Evolutionary conservation across 2,329 filamentous ascomycete genomes (phyloP).

Genomic region (Ceratocystis cubensis): DNA sequence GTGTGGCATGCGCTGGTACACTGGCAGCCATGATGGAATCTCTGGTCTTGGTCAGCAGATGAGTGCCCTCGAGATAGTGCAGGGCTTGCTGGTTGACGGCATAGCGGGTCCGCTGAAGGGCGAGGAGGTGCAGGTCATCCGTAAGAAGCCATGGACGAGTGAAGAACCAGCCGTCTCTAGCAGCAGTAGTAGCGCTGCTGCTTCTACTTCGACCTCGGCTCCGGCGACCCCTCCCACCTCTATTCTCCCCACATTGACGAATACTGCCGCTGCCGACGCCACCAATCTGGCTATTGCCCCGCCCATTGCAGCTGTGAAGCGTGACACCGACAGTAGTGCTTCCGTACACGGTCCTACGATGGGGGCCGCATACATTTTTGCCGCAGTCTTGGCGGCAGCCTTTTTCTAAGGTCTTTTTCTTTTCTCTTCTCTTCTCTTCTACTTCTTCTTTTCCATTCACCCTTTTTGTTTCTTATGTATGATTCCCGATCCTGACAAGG

Average conservation of each 20-base stretch:
- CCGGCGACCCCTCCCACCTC: not conserved
- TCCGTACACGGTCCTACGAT: not conserved
- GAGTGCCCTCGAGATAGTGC: slow-evolving; percentile 50
- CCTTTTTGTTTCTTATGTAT: not conserved
- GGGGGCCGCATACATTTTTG: not conserved
- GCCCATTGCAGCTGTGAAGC: not conserved
- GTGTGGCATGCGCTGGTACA: slow-evolving; percentile 54
- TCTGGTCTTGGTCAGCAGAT: slow-evolving; percentile 51
- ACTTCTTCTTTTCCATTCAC: not conserved
- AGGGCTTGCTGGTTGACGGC: slow-evolving; percentile 41
- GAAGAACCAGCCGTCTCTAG: not conserved
- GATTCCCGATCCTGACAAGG: not conserved
- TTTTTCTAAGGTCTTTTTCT: not conserved
- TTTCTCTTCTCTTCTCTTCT: not conserved
- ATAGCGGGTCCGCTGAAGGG: slow-evolving; percentile 36
- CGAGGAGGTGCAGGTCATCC: slow-evolving; percentile 37
- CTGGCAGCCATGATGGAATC: slow-evolving; percentile 41
- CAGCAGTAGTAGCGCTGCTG: not conserved
- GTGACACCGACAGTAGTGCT: not conserved
- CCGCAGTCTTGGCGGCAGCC: not conserved
- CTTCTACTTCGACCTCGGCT: not conserved
- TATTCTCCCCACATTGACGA: not conserved
- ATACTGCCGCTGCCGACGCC: not conserved
- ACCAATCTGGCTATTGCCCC: not conserved
- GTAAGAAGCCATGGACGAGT: slow-evolving; percentile 22